Evolutionary conservation across 2,329 filamentous ascomycete genomes (phyloP), one percentile per base, ranked within the genome.

Genomic region (Onygenales sp.): DNA sequence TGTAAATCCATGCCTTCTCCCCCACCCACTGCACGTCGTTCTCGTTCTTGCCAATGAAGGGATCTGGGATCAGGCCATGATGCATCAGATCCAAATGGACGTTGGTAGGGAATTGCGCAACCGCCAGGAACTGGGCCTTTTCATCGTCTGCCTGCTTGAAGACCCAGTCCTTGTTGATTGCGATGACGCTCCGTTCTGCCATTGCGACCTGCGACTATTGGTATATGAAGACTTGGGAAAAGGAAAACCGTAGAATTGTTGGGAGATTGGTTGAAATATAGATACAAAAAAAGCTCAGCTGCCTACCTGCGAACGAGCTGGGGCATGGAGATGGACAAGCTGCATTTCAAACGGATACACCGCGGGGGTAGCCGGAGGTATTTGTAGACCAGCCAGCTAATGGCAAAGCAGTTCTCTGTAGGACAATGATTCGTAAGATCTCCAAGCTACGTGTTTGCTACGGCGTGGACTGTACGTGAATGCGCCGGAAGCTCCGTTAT

Each of bases 51-150:
- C 57, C 64, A 47, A 61, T 44, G 49, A 61, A 66, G 3, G 65
- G 65, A 49, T 67, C 60, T 27, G 60, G 52, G 44, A 68, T 67
- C 14, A 64, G 57, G 2, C 57, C 54, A 49, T 59, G 56, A 27
- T 57, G 48, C 49, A 62, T 62, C 43, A 66, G 56, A 52, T 68
- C 66, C 50, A 67, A 61, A 51, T 68, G 66, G 13, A 68, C 62
- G 9, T 61, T 64, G 5, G 66, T 66, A 7, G 66, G 66, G 27
- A 68, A 57, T 33, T 59, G 58, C 36, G 63, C 56, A 34, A 66
- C 66, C 2, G 65, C 58, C 51, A 61, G 54, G 62, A 65, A 67
- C 44, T 52, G 32, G 31, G 54, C 42, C 40, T 59, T 54, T n/a
- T 56, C 51, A 21, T 62, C 57, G 42, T 61, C 57, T 32, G 55